Percentiles rank a stretch among this genome's conserved stretches.
Evolutionary conservation across 306 rosid genomes (phyloP).

Genomic region (Sophora flavescens): DNA sequence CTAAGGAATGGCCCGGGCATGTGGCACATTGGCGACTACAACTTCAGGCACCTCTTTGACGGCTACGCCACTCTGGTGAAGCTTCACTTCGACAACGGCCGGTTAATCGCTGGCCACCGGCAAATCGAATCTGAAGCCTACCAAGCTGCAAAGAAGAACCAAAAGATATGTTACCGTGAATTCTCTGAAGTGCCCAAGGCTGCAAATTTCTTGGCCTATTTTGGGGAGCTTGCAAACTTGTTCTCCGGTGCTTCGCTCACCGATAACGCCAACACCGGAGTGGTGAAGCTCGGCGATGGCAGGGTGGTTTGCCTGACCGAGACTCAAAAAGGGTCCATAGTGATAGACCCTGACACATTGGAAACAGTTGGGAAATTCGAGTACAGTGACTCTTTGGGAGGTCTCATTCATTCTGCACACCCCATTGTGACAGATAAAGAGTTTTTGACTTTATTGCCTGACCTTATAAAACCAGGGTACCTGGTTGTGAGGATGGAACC

Average conservation of each 20-base stretch:
- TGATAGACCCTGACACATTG: slow-evolving; percentile 72
- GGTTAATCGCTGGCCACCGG: slow-evolving; percentile 73
- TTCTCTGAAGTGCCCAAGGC: slow-evolving; percentile 89
- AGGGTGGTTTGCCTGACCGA: slow-evolving; percentile 93
- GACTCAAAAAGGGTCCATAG: slow-evolving; percentile 90
- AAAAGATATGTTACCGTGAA: slow-evolving; percentile 84
- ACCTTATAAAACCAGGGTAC: slow-evolving; percentile 80
- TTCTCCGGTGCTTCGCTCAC: slow-evolving; percentile 87
- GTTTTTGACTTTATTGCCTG: slow-evolving; percentile 81
- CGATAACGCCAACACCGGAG: slow-evolving; percentile 92
- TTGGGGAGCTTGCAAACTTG: slow-evolving; percentile 77
- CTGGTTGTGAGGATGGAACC: slow-evolving; percentile 79
- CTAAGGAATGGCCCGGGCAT: slow-evolving; percentile 93
- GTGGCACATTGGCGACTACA: slow-evolving; percentile 87
- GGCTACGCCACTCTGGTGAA: slow-evolving; percentile 87
- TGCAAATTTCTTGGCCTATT: slow-evolving; percentile 66
- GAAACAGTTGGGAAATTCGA: slow-evolving; percentile 78
- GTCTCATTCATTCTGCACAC: slow-evolving; percentile 90
- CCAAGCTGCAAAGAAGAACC: slow-evolving; percentile 73
- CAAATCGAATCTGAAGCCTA: slow-evolving; percentile 86
- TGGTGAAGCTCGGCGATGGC: slow-evolving; percentile 79
- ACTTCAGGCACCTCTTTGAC: slow-evolving; percentile 92
- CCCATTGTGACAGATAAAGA: slow-evolving; percentile 85
- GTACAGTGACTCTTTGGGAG: slow-evolving; percentile 84
- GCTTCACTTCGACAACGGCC: slow-evolving; percentile 69